Base-by-base conservation (phyloP, 1,139 yeast species). In the Pichia sp. region DNA sequence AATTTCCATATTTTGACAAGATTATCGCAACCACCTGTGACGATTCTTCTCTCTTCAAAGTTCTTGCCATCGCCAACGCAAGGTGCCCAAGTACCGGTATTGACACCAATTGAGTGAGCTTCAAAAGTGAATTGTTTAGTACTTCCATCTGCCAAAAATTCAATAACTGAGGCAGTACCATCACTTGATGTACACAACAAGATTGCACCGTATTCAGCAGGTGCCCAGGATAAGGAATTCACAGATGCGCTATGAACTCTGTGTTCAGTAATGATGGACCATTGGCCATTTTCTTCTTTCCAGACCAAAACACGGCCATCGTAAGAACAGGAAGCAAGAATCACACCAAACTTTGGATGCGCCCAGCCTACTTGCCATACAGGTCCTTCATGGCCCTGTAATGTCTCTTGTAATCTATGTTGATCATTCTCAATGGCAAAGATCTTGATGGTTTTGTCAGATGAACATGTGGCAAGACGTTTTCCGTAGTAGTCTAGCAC, bases 311-410 rank as follows among this genome's bases (percentile, higher is more conserved):
- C 97, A 54, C 81, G 82, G 38, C 98, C 98, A 56, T 91, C 98
- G 55, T 86, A 93, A 1, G 96, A 85, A 49, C 95, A 87, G 21
- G 95, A 82, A 1, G 98, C 98, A 48, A 91, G 69, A 47, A 91
- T 85, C 6, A 87, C 82, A 25, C 98, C 98, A 55, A 91, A 91
- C 60, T 91, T 91, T 29, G 99, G 98, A 58, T 93, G 98, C 3
- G 98, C 97, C 99, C 98, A 91, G 35, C 88, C 77, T 23, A 88
- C 94, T 63, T 91, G 96, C 98, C 99, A 93, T 33, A 93, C 96
- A 10, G 98, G 97, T 17, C 98, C 98, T 47, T 87, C 96, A 59
- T 91, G 99, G 22, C 95, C 75, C 55, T 72, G 63, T 48, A 91
- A 67, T 2, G 97, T 87, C 48, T 87, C 95, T 22, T 80, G 69